Conservation (phyloP, 257 asterid genomes). For the Oldenlandia corymbosa region DNA sequence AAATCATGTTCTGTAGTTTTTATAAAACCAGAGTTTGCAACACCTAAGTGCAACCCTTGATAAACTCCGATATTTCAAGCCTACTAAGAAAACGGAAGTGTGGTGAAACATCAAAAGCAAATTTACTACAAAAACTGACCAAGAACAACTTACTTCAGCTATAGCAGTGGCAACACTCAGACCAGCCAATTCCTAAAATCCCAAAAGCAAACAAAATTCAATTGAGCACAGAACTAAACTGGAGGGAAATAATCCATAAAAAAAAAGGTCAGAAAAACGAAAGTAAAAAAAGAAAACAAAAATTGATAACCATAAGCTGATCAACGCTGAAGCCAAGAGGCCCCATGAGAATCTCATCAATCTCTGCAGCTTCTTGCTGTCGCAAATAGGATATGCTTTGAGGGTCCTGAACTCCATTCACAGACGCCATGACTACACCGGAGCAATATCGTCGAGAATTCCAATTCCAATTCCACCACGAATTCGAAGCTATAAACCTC, state of each 20-base stretch:
- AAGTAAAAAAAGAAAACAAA: background rate
- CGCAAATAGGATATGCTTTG: slow-evolving; percentile 50
- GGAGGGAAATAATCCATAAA: background rate
- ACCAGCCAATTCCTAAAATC: slow-evolving; percentile 89
- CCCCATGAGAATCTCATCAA: slow-evolving; percentile 87
- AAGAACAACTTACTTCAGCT: slow-evolving; percentile 53
- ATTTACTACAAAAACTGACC: background rate
- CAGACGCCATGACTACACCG: slow-evolving; percentile 44
- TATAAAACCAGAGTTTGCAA: no score
- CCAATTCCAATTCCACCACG: slow-evolving; percentile 20
- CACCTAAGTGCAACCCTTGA: no score
- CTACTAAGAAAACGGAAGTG: no score
- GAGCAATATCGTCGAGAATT: no score
- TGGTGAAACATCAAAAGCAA: background rate
- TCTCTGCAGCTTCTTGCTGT: slow-evolving; percentile 79
- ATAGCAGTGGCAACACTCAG: slow-evolving; percentile 91
- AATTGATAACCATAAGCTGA: slow-evolving; percentile 66
- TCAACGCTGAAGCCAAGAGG: slow-evolving; percentile 91
- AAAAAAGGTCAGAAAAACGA: no score
- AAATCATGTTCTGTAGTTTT: background rate
- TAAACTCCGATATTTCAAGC: no score
- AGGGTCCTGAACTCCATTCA: slow-evolving; percentile 38
- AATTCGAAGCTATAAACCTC: slow-evolving; percentile 29
- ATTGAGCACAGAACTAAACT: background rate
- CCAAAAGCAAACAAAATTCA: slow-evolving; percentile 2